Evolutionary conservation across 768 basidiomycete species (phyloP), one percentile per base, ranked within the genome.

Genomic region (Boletus insuetus): DNA sequence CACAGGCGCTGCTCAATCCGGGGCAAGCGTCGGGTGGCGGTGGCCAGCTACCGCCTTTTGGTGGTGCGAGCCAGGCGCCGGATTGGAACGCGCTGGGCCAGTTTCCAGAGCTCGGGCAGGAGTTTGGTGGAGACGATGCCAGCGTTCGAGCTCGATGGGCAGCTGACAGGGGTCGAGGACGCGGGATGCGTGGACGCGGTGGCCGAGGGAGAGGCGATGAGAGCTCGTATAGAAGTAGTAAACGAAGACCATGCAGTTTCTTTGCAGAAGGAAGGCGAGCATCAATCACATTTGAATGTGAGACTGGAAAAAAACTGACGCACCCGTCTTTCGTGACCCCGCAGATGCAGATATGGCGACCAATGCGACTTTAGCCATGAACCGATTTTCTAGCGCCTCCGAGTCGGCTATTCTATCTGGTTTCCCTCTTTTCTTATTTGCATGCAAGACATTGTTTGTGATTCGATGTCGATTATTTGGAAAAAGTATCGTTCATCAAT

Each of bases 201-300:
- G 83, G 85, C 53, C 73, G 86, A 46, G 81, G 82, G 55, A 67
- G 73, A 51, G 78, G 77, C 55, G 81, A 79, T 39, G 81, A 81
- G 42, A 81, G 79, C 56, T 84, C 82, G 61, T 82, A 78, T 86
- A 87, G 81, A 86, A 80, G 81, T 74, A 88, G 77, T 82, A 90
- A 85, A 84, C 83, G 86, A 85, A 85, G 82, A 85, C 85, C 87
- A 75, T 92, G 90, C 87, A 87, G 79, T 81, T 92, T 91, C 79
- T 91, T 85, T 82, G 82, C 83, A 77, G 81, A 84, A 83, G 90
- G 89, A 89, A 91, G 89, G 90, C 87, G 85, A 91, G 90, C 87
- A 82, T 79, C 71, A 69, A 78, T 78, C 73, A 72, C 70, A 58
- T 55, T 51, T 54, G 46, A 51, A 66, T 59, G 67, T 58, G 66